Conservation (phyloP, 2,329 filamentous ascomycete genomes). For the Grosmannia penicillata region DNA sequence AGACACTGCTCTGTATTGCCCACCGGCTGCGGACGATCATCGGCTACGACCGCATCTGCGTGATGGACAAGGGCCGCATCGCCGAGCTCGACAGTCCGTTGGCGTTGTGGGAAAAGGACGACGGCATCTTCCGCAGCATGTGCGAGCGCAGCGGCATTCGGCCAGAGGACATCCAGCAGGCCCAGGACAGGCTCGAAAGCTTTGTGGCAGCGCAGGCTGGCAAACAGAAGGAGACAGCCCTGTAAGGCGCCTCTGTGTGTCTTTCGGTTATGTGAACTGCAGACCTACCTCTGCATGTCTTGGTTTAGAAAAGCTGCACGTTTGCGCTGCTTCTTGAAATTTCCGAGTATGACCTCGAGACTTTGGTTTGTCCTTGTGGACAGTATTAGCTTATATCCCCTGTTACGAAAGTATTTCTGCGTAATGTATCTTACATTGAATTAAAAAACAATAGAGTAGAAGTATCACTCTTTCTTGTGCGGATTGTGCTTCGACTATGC, state of each 20-base stretch:
- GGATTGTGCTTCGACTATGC: no score
- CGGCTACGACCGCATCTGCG: constrained; percentile 86
- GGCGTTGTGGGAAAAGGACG: constrained; percentile 52
- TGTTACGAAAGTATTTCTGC: no score
- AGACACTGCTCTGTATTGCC: constrained; percentile 83
- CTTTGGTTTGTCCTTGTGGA: no score
- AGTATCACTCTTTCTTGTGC: no score
- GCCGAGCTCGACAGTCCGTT: constrained; percentile 72
- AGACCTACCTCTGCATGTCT: no score
- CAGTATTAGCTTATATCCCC: no score
- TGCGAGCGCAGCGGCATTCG: constrained; percentile 74
- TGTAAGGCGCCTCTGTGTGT: background rate
- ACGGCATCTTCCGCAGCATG: constrained; percentile 74
- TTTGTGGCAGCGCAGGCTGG: constrained; percentile 6
- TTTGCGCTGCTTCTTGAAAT: no score
- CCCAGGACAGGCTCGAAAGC: constrained; percentile 14
- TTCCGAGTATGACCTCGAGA: no score
- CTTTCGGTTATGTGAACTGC: no score
- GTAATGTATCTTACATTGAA: no score
- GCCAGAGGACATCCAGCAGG: constrained; percentile 34
- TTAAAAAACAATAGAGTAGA: no score
- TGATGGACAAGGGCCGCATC: constrained; percentile 84
- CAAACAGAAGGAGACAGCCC: constrained; percentile 1
- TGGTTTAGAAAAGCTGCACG: no score
- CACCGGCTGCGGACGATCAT: constrained; percentile 87